Evolutionary conservation across 2,329 filamentous ascomycete genomes (phyloP).

Genomic region (Fusarium albosuccineum): DNA sequence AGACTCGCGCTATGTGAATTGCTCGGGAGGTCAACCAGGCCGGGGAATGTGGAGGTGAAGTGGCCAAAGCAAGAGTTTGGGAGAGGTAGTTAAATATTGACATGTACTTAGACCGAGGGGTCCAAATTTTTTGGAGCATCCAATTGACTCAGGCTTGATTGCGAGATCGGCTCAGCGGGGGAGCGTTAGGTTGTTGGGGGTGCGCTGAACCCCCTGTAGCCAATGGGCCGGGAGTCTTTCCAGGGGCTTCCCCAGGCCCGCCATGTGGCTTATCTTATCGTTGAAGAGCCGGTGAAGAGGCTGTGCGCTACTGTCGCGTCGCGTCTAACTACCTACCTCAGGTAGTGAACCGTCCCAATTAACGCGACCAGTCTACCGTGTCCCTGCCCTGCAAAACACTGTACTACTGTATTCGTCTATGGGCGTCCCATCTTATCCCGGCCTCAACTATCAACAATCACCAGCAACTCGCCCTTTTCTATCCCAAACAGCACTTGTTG

Average conservation of each 20-base stretch:
- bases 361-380: conserved; percentile 29
- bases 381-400: conserved; percentile 29
- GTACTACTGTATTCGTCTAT: conserved; percentile 29
- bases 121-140: background rate
- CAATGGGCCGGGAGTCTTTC: background rate
- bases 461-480: conserved; percentile 5
- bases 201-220: background rate
- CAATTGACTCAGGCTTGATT: conserved; percentile 28
- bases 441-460: conserved; percentile 24
- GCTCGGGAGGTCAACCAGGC: conserved; percentile 3
- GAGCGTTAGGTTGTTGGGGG: conserved; percentile 1
- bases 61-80: background rate
- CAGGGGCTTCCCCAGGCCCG: conserved; percentile 13
- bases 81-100: background rate
- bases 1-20: conserved; percentile 4
- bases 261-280: conserved; percentile 7
- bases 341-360: conserved; percentile 15
- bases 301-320: conserved; percentile 26
- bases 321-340: conserved; percentile 1
- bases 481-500: conserved; percentile 2
- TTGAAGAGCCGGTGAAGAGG: background rate
- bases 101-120: too few relatives aligned
- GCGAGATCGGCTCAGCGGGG: conserved; percentile 27
- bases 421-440: conserved; percentile 20
- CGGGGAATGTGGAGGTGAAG: background rate